Base-by-base conservation (phyloP, 106 monocot species). In the Iris macrosiphon region DNA sequence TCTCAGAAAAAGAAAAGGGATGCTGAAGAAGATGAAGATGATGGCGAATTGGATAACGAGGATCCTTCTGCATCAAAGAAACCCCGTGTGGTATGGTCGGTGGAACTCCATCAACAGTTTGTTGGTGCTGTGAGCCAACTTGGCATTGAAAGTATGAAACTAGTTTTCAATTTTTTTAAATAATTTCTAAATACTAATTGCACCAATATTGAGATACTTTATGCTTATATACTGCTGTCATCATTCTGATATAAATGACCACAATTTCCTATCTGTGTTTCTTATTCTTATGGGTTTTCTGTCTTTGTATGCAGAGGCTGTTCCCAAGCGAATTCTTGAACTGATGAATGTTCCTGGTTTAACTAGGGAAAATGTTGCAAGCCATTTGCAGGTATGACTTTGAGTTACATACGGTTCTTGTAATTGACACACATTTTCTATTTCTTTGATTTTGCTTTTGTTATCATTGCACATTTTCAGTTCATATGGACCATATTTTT, bases 81-180 rank as follows among this genome's bases (percentile, higher is more conserved):
- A 62, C 84, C 84, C 44, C 77, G 93, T 39, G 88, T 94, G 7
- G 93, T 94, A 4, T 94, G 93, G 93, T 94, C 88, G 4, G 93
- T 94, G 35, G 93, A 94, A 35, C 81, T 94, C 45, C 93, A 94
- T 78, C 84, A 94, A 49, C 93, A 88, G 40, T 93, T 93, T 75
- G 93, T 93, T 30, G 78, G 63, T 78, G 93, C 93, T 30, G 93
- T 93, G 1, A 83, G 80, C 62, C 93, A 84, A 52, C 83, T 93
- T 47, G 93, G 93, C 38, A 83, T 93, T 57, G 93, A 93, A 30
- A 87, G 93, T 93, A 93, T 28, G 75, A 13, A 55, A 31, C 24
- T 45, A 45, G 6, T 23, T 50, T 4, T n/a, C 57, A n/a, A 9
- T 21, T 43, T 49, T 40, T 21, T 17, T 38, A n/a, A n/a, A n/a